These are phyloP conservation scores for Cicer yamashitae DNA, from an alignment of 306 rosid genomes.

Conservation along the genomic window DNA sequence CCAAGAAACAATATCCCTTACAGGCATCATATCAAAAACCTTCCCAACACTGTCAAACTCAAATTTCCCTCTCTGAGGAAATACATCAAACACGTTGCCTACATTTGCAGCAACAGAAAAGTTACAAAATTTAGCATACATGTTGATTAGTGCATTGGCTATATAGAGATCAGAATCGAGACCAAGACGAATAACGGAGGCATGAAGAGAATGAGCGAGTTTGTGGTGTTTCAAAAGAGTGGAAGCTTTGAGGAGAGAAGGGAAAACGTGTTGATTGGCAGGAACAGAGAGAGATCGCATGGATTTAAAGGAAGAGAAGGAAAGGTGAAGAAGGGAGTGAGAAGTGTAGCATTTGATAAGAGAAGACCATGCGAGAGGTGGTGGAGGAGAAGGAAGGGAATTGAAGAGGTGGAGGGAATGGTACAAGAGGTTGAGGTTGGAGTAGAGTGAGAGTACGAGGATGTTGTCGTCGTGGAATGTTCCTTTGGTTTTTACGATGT, in stretches of 20 bases:
- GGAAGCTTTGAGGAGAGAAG: constrained; percentile 77
- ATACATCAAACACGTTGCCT: constrained; percentile 49
- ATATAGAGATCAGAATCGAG: constrained; percentile 69
- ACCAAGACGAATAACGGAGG: constrained; percentile 57
- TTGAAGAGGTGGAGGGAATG: constrained; percentile 58
- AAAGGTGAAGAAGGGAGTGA: constrained; percentile 55
- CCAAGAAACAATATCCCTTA: constrained; percentile 83
- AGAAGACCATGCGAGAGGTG: constrained; percentile 66
- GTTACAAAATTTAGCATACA: constrained; percentile 59
- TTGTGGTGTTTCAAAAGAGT: constrained; percentile 53
- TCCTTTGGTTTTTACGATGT: constrained; percentile 56
- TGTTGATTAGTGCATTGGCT: constrained; percentile 77
- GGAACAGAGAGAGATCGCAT: constrained; percentile 56
- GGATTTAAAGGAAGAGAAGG: constrained; percentile 55
- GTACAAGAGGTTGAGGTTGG: constrained; percentile 58
- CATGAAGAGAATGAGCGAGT: constrained; percentile 72
- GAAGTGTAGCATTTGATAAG: constrained; percentile 71
- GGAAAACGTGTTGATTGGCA: constrained; percentile 69
- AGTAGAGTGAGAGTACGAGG: constrained; percentile 63
- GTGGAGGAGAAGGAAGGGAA: constrained; percentile 58
- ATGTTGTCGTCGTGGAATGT: constrained; percentile 48
- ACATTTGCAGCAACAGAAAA: constrained; percentile 3
- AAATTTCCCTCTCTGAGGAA: neutral
- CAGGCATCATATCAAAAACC: constrained; percentile 75
- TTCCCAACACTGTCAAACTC: constrained; percentile 49